These are phyloP conservation scores for Hebeloma cylindrosporum DNA, from an alignment of 768 basidiomycete species.

Conservation along the genomic window DNA sequence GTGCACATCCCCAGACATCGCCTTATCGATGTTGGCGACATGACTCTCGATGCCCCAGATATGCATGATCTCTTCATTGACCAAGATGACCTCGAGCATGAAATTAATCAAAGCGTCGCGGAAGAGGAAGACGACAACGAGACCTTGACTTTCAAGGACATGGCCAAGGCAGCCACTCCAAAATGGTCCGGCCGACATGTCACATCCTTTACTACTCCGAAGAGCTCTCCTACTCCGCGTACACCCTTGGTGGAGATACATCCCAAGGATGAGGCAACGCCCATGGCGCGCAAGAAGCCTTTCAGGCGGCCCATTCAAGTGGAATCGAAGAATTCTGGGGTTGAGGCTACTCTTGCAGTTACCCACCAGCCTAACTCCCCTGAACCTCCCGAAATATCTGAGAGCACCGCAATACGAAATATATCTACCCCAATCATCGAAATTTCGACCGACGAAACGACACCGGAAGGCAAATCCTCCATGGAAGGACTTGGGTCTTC, in stretches of 20 bases:
- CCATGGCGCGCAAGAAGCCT: conserved; percentile 34
- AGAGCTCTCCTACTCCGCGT: conserved; percentile 28
- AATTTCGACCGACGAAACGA: conserved; percentile 9
- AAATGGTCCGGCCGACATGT: conserved; percentile 25
- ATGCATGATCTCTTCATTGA: conserved; percentile 32
- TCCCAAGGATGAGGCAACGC: conserved; percentile 33
- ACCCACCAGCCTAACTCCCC: conserved; percentile 2
- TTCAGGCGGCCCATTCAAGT: conserved; percentile 22
- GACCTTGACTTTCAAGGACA: conserved; percentile 35
- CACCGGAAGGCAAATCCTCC: background rate
- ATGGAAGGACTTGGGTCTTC: conserved; percentile 23
- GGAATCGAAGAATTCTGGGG: conserved; percentile 22
- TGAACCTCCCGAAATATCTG: background rate
- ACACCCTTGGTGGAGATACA: conserved; percentile 40
- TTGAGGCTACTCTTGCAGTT: conserved; percentile 16
- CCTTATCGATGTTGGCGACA: conserved; percentile 52
- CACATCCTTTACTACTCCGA: conserved; percentile 17
- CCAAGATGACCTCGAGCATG: conserved; percentile 33
- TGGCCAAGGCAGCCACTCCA: conserved; percentile 37
- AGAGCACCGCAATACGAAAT: background rate
- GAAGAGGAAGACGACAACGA: conserved; percentile 40
- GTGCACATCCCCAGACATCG: conserved; percentile 37
- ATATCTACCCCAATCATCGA: conserved; percentile 15
- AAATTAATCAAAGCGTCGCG: conserved; percentile 17
- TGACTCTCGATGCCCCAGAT: conserved; percentile 40